Conservation (phyloP, 2,329 filamentous ascomycete species). For the Knoxdaviesia capensis region DNA sequence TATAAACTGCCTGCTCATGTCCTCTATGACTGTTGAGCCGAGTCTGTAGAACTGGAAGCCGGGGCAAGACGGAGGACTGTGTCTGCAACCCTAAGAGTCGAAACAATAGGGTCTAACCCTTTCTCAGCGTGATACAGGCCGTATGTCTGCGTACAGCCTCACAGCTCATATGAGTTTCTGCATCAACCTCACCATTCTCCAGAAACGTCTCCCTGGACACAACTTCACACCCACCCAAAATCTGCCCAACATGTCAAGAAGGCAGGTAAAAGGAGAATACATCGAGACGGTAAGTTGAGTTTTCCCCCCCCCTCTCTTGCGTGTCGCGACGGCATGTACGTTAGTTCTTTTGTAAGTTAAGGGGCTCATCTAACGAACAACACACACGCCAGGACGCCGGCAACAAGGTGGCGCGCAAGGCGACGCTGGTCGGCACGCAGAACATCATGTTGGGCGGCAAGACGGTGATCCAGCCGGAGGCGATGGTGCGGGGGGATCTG, state of each 20-base stretch:
- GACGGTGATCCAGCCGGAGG: constrained; percentile 88
- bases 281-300: constrained; percentile 63
- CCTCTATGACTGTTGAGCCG: too few species aligned
- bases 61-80: too few species aligned
- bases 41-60: too few species aligned
- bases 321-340: neutral
- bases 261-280: constrained; percentile 72
- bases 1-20: too few species aligned
- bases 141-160: too few species aligned
- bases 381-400: constrained; percentile 55
- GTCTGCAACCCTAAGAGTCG: too few species aligned
- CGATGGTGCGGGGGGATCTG: constrained; percentile 83
- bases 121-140: too few species aligned
- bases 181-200: too few species aligned
- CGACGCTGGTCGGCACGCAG: constrained; percentile 80
- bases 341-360: neutral
- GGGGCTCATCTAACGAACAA: constrained; percentile 1
- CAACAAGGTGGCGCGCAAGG: constrained; percentile 91
- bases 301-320: neutral
- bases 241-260: constrained; percentile 43
- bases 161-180: too few species aligned
- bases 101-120: too few species aligned
- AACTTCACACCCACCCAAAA: too few species aligned
- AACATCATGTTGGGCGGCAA: constrained; percentile 96
- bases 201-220: too few species aligned